Evolutionary conservation across 2,329 filamentous ascomycete genomes (phyloP).

Genomic region (Diaporthe sp.): DNA sequence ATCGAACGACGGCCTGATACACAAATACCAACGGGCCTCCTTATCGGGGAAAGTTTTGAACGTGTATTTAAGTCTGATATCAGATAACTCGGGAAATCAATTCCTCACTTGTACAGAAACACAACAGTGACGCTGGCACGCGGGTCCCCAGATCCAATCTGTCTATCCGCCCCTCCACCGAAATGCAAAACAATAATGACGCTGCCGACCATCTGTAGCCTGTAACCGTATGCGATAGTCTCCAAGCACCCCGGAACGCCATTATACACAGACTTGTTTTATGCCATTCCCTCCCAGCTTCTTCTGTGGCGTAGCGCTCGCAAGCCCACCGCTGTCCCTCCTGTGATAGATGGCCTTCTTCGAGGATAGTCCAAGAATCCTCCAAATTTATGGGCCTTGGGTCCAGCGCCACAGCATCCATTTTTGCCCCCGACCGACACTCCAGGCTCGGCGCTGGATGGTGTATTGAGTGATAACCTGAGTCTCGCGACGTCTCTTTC

Average conservation of each 20-base stretch:
- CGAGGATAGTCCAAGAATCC: slow-evolving; percentile 3
- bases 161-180: slow-evolving; percentile 17
- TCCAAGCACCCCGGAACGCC: slow-evolving; percentile 28
- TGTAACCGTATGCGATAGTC: slow-evolving; percentile 17
- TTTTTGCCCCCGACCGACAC: not conserved
- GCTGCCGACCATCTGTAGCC: slow-evolving; percentile 20
- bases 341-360: not conserved
- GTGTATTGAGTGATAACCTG: not conserved
- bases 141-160: slow-evolving; percentile 20
- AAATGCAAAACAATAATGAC: slow-evolving; percentile 26
- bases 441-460: not conserved
- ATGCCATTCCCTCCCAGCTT: not conserved
- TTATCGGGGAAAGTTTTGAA: not conserved
- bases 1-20: not conserved
- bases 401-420: not conserved
- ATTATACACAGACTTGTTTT: slow-evolving; percentile 8
- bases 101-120: not conserved
- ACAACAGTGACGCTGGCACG: slow-evolving; percentile 18
- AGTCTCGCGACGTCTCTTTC: not conserved
- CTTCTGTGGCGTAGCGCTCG: slow-evolving; percentile 3
- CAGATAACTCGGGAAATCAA: not conserved
- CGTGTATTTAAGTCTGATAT: slow-evolving; percentile 19
- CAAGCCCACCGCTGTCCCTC: not conserved
- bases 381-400: slow-evolving; percentile 14
- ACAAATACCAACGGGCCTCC: not conserved